Percentiles rank a stretch among this genome's conserved stretches.
Conservation (phyloP, 257 asterid species). For the Pogostemon cablin region DNA sequence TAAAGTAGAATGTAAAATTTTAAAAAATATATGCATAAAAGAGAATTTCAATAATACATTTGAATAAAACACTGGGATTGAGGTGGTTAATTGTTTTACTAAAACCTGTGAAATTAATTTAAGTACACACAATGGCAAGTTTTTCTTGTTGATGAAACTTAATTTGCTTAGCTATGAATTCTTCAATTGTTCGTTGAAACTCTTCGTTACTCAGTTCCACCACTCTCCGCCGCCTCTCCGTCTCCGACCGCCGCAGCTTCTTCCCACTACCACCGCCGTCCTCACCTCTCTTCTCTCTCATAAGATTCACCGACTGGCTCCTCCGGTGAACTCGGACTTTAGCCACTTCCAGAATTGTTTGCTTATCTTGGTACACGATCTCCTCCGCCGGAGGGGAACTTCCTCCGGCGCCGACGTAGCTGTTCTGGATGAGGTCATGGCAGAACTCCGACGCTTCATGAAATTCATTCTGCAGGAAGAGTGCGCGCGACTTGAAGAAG, state of each 20-base stretch:
- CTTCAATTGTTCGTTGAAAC: slow-evolving; percentile 70
- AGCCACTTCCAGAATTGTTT: slow-evolving; percentile 37
- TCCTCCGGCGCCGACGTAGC: slow-evolving; percentile 9
- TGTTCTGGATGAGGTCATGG: slow-evolving; percentile 35
- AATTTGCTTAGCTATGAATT: slow-evolving; percentile 74
- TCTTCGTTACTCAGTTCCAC: slow-evolving; percentile 72
- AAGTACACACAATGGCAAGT: slow-evolving; percentile 50
- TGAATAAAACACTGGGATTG: no score
- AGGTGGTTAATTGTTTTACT: no score
- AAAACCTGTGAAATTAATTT: neutral
- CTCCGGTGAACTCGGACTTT: slow-evolving; percentile 29
- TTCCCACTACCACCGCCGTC: slow-evolving; percentile 23
- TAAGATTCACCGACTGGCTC: slow-evolving; percentile 36
- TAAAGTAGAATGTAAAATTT: no score
- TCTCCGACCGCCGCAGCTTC: slow-evolving; percentile 60
- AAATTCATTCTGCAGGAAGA: slow-evolving; percentile 25
- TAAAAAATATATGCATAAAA: no score
- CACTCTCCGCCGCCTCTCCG: slow-evolving; percentile 43
- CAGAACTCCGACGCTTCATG: slow-evolving; percentile 18
- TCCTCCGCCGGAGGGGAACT: slow-evolving; percentile 30
- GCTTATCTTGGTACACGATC: slow-evolving; percentile 55
- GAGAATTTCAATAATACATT: no score
- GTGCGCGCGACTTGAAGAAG: slow-evolving; percentile 54
- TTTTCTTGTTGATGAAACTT: slow-evolving; percentile 73
- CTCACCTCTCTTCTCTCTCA: slow-evolving; percentile 22